Base-by-base conservation (phyloP, 139 green algal species). In the Closterium sp. region DNA sequence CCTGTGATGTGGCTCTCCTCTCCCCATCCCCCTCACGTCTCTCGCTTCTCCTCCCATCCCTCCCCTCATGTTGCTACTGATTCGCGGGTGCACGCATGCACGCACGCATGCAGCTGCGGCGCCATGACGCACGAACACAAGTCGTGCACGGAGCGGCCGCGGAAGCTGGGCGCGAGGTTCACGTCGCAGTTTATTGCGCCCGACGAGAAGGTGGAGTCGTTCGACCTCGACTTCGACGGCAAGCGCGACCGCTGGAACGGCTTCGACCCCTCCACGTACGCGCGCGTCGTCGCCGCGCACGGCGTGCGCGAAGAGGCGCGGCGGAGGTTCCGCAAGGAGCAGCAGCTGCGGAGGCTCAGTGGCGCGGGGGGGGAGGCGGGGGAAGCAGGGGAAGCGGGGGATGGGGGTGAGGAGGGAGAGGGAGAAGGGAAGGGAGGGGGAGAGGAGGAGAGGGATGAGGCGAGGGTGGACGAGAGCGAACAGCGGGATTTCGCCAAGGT, bases 181-280 rank as follows among this genome's bases (percentile, higher is more conserved):
- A 99, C 97, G 3, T 97, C 96, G 96, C 97, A 38, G 3, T 24
- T 88, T 0, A 99, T 99, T 42, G 98, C 97, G 2, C 94, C 97
- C 10, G 98, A 99, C 92, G 98, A 99, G 73, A 98, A 98, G 95
- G 93, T 99, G 10, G 94, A 98, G 93, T 95, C 98, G 89, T 94
- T 99, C 21, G 31, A 97, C 22, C 92, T 98, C 32, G 38, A 93
- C 19, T 99, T 96, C 92, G 98, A 99, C 50, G 96, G 96, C 50
- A 99, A 99, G 93, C 96, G 98, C 1, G 98, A 99, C 95, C 95
- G 97, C 9, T 98, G 96, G 96, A 99, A 98, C 92, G 98, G 98
- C 9, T 99, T 98, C 93, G 97, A 98, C 92, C 28, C 96, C 0
- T 94, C 89, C 2, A 90, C 92, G 24, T 94, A 95, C 92, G 29